These are phyloP conservation scores for Apiospora koreana DNA, from an alignment of 2,329 filamentous ascomycete genomes.

Conservation along the genomic window DNA sequence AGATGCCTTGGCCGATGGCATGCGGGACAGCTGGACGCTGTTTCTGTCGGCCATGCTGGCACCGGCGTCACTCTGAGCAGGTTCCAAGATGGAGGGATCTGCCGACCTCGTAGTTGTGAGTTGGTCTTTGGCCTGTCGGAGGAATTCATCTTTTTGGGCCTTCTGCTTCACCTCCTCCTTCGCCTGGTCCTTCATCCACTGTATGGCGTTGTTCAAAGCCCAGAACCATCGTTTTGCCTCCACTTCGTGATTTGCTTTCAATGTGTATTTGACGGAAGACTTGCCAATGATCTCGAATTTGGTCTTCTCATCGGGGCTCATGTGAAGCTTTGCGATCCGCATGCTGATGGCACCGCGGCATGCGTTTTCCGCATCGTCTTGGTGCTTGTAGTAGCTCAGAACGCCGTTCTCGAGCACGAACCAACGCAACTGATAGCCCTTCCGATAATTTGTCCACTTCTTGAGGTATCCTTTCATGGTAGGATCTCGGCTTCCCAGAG, in stretches of 20 bases:
- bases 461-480: slow-evolving; percentile 99
- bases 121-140: slow-evolving; percentile 79
- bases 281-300: slow-evolving; percentile 98
- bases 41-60: slow-evolving; percentile 52
- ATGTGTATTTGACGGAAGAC: slow-evolving; percentile 96
- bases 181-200: slow-evolving; percentile 96
- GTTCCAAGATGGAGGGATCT: slow-evolving; percentile 46
- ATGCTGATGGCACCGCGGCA: slow-evolving; percentile 99
- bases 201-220: slow-evolving; percentile 97
- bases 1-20: slow-evolving; percentile 37
- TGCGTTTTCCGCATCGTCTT: slow-evolving; percentile 93
- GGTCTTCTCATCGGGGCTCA: slow-evolving; percentile 96
- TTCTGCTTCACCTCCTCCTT: slow-evolving; percentile 83
- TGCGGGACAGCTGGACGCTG: slow-evolving; percentile 47
- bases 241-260: slow-evolving; percentile 97
- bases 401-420: slow-evolving; percentile 98
- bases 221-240: slow-evolving; percentile 99
- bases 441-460: slow-evolving; percentile 99
- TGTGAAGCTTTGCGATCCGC: slow-evolving; percentile 90
- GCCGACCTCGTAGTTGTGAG: slow-evolving; percentile 52
- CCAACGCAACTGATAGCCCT: slow-evolving; percentile 95
- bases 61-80: slow-evolving; percentile 46
- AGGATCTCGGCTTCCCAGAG: slow-evolving; percentile 77
- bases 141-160: slow-evolving; percentile 70
- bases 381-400: slow-evolving; percentile 98